Conservation (phyloP, 2,329 filamentous ascomycete genomes). For the Corynespora cassiicola region DNA sequence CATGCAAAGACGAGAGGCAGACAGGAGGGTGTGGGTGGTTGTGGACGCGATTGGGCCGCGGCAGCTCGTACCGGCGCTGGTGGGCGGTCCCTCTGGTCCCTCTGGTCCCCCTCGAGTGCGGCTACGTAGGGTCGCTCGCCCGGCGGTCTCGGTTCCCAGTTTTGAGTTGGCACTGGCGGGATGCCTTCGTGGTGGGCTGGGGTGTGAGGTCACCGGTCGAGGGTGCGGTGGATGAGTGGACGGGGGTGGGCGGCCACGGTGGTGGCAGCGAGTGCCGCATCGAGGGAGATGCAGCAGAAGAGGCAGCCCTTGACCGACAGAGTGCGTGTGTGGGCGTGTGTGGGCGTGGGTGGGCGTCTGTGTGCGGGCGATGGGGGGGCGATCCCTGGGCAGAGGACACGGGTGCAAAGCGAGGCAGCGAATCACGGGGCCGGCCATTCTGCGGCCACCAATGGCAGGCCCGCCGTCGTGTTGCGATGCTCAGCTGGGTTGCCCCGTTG, state of each 20-base stretch:
- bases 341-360: background rate
- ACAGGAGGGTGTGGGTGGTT: no score
- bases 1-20: no score
- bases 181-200: conserved; percentile 23
- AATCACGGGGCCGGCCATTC: conserved; percentile 23
- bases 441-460: conserved; percentile 34
- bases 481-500: conserved; percentile 36
- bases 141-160: no score
- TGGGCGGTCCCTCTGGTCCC: no score
- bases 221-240: conserved; percentile 18
- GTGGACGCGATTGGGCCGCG: no score
- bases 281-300: conserved; percentile 26
- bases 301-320: conserved; percentile 18
- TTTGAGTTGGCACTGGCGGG: conserved; percentile 10
- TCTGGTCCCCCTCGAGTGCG: no score
- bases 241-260: conserved; percentile 22
- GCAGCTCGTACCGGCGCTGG: no score
- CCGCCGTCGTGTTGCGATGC: conserved; percentile 19
- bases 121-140: conserved; percentile 10
- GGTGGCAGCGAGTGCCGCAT: conserved; percentile 26
- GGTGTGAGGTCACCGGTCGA: conserved; percentile 21
- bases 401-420: conserved; percentile 39
- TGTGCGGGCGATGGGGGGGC: background rate
- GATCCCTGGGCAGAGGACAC: no score
- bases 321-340: background rate